Conservation (phyloP, 2,329 filamentous ascomycete genomes). For the Pseudogymnoascus sp. region DNA sequence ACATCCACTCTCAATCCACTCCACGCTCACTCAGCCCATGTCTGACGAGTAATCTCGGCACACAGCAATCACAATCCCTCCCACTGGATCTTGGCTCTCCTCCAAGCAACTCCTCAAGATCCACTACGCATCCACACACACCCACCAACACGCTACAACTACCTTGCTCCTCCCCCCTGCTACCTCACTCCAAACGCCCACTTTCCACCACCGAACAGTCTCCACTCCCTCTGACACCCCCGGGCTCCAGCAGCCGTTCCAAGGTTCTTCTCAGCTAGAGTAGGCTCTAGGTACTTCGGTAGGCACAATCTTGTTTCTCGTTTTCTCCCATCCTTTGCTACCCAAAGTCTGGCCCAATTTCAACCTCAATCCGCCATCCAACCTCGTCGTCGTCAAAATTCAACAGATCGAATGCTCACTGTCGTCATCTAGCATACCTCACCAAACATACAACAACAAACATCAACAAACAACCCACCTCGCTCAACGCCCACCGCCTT, state of each 20-base stretch:
- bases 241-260: background rate
- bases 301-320: background rate
- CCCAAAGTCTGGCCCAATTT: constrained; percentile 1
- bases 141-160: background rate
- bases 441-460: background rate
- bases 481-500: background rate
- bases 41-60: constrained; percentile 1
- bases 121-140: background rate
- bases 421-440: background rate
- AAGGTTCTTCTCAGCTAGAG: background rate
- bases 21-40: background rate
- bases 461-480: background rate
- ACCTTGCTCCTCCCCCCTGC: background rate
- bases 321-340: background rate
- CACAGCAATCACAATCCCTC: background rate
- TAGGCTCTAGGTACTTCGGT: background rate
- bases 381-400: background rate
- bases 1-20: background rate
- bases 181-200: background rate
- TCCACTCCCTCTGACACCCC: background rate
- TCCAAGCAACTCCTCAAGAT: background rate
- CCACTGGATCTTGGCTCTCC: background rate
- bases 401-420: background rate
- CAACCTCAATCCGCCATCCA: background rate
- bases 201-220: background rate